These are phyloP conservation scores for Colletotrichum filicis DNA, from an alignment of 2,329 filamentous ascomycete species.

Conservation along the genomic window DNA sequence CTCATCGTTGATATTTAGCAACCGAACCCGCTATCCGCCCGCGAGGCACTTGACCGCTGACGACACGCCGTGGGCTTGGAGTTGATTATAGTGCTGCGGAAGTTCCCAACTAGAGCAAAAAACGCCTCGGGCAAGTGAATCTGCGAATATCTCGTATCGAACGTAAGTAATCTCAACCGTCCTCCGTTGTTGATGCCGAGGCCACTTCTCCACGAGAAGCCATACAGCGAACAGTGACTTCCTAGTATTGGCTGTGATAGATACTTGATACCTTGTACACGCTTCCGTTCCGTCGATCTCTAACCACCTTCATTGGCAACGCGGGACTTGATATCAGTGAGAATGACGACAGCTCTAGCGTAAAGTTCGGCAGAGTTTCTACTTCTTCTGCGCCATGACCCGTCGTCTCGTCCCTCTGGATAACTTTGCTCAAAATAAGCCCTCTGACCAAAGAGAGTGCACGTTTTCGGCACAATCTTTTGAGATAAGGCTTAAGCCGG, in stretches of 20 bases:
- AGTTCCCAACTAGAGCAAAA: background rate
- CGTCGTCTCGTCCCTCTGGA: constrained; percentile 19
- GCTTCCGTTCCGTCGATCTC: background rate
- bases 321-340: background rate
- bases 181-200: background rate
- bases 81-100: background rate
- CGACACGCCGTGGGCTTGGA: background rate
- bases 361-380: constrained; percentile 27
- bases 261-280: background rate
- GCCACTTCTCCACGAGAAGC: background rate
- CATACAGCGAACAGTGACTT: background rate
- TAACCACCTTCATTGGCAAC: background rate
- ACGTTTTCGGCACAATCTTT: background rate
- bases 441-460: background rate
- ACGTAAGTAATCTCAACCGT: background rate
- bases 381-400: constrained; percentile 12
- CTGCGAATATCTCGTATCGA: background rate
- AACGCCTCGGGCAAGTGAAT: background rate
- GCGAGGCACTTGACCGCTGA: background rate
- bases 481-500: constrained; percentile 6
- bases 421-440: constrained; percentile 25
- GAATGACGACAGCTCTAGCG: background rate
- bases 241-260: background rate
- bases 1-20: background rate
- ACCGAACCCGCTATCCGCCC: background rate